Evolutionary conservation across 495 filamentous ascomycete species (phyloP), one percentile per base, ranked within the genome.

Genomic region (Podospora pseudopauciseta): DNA sequence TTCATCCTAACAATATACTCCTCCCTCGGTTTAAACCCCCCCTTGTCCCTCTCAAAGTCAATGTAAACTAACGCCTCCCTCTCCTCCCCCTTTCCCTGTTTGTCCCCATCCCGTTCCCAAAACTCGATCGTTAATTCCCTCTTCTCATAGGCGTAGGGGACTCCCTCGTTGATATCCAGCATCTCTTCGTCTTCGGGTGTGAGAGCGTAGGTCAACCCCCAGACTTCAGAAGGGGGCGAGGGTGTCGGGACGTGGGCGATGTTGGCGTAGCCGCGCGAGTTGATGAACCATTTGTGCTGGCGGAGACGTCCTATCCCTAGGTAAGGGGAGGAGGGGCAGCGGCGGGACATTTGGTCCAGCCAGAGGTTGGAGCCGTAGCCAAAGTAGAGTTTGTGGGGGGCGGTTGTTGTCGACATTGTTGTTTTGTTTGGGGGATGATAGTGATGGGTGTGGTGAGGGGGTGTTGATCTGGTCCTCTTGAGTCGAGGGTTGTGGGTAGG

Each of bases 331-430:
- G 4, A 44, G 3, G 80, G 80, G 59, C 81, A 83, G 19, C 79
- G 77, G n/a, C 60, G 34, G 7, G 27, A 65, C 81, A 83, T 83
- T 67, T 82, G 80, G 15, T 70, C 68, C 0, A 72, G 65, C 49
- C 79, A 83, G 16, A 83, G 77, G 58, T 82, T 82, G 67, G 74
- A 77, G 63, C 81, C 81, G 67, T 79, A 83, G 39, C 75, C 80
- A 60, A 82, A 81, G 66, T 80, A 82, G 5, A 74, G 60, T 54
- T 56, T 71, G 39, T 49, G 39, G 13, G 9, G 30, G 30, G 30
- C 7, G 30, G 4, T 32, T 32, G 30, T 32, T 32, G 30, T 32
- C 0, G 30, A 7, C 7, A 32, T 7, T 5, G 30, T 5, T 18
- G 58, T 44, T 9, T n/a, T 56, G 23, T 27, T 54, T 61, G 1